Evolutionary conservation across 805 yeast genomes (phyloP).

Genomic region (Wickerhamiella shivajii): DNA sequence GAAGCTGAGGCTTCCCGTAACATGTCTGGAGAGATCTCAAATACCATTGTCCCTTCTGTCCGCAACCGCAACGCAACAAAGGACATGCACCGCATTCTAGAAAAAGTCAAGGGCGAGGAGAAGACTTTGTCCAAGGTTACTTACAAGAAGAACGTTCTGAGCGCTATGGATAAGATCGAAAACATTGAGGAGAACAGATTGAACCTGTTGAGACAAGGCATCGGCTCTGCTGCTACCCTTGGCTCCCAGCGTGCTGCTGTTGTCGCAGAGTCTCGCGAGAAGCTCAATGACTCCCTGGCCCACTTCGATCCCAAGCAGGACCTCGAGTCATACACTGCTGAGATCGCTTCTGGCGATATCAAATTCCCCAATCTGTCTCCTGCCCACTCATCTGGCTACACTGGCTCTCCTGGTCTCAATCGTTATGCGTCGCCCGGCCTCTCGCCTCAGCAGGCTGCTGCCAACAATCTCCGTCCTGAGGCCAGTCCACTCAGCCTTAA

Average conservation of each 20-base stretch:
- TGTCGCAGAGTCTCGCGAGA: constrained; percentile 39
- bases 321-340: constrained; percentile 37
- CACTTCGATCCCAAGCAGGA: constrained; percentile 48
- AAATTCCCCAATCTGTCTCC: constrained; percentile 6
- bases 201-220: constrained; percentile 45
- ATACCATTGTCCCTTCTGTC: constrained; percentile 3
- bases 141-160: constrained; percentile 3
- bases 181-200: constrained; percentile 32
- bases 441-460: background rate
- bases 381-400: constrained; percentile 7
- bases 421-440: constrained; percentile 6
- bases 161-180: constrained; percentile 41
- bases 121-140: constrained; percentile 6
- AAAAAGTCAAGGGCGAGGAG: constrained; percentile 1
- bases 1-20: constrained; percentile 2
- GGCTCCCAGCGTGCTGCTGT: constrained; percentile 37
- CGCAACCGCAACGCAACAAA: constrained; percentile 7
- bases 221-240: constrained; percentile 52
- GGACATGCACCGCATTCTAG: background rate
- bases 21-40: background rate
- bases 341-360: constrained; percentile 16
- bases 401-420: background rate
- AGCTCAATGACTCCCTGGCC: constrained; percentile 48
- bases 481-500: constrained; percentile 5
- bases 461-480: constrained; percentile 4